Conservation (phyloP, 1,284 basidiomycete species). For the Papiliotrema nemorosa region DNA sequence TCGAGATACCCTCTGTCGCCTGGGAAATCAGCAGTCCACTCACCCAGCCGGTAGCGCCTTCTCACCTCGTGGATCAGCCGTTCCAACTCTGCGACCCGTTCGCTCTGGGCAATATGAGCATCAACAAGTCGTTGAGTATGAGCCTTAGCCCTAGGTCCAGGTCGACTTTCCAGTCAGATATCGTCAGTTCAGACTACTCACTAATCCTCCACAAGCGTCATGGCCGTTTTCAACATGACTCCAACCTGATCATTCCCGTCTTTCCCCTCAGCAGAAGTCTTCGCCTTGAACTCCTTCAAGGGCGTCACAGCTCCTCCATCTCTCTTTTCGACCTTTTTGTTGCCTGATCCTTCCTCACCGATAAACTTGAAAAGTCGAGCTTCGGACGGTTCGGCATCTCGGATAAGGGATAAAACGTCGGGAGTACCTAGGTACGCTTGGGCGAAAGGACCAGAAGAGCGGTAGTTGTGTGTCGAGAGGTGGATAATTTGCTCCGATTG, state of each 20-base stretch:
- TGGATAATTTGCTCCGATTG: slow-evolving; percentile 36
- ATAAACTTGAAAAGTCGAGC: slow-evolving; percentile 40
- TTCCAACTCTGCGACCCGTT: slow-evolving; percentile 37
- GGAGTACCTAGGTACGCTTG: slow-evolving; percentile 33
- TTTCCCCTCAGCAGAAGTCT: not conserved
- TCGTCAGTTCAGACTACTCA: slow-evolving; percentile 14
- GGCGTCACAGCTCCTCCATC: slow-evolving; percentile 38
- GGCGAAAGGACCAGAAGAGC: slow-evolving; percentile 37
- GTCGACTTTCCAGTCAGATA: slow-evolving; percentile 20
- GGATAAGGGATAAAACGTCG: slow-evolving; percentile 34
- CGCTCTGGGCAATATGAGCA: slow-evolving; percentile 27
- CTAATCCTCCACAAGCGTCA: slow-evolving; percentile 46
- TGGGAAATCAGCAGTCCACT: no score
- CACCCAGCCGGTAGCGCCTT: no score
- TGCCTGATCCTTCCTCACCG: slow-evolving; percentile 28
- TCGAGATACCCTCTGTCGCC: no score
- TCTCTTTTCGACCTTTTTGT: slow-evolving; percentile 37
- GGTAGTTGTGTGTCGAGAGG: slow-evolving; percentile 26
- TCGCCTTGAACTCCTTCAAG: slow-evolving; percentile 24
- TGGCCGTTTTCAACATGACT: slow-evolving; percentile 34
- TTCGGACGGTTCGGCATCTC: slow-evolving; percentile 42
- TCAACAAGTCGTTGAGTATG: slow-evolving; percentile 31
- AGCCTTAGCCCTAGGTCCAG: slow-evolving; percentile 41
- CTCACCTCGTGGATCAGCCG: slow-evolving; percentile 36
- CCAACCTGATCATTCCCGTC: slow-evolving; percentile 28